phyloP scores from a whole-genome alignment of 164 flowering plant genomes.

The Sedum album region DNA sequence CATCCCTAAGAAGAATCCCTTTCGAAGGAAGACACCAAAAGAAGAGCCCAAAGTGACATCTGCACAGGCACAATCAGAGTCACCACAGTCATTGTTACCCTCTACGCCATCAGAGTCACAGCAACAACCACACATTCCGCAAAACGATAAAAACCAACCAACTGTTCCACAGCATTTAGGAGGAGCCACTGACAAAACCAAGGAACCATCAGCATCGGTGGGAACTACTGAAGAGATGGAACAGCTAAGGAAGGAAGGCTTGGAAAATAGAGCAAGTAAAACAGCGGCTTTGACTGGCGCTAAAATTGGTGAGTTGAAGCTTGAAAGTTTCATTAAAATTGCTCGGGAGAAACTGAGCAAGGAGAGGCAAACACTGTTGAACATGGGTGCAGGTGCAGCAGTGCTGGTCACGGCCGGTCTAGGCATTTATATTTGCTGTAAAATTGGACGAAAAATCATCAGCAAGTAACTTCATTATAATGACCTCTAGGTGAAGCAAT shows the following conservation, averaged over 20 bases:
- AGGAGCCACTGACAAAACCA: neutral
- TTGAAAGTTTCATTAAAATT: neutral
- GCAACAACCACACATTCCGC: neutral
- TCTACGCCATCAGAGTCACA: neutral
- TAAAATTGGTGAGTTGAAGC: neutral
- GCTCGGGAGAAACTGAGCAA: neutral
- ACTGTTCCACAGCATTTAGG: neutral
- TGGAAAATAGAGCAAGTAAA: neutral
- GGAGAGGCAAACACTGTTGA: neutral
- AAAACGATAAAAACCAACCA: neutral
- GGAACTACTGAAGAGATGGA: neutral
- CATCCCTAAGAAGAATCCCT: neutral
- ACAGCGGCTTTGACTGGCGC: neutral
- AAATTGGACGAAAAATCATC: conserved; percentile 1
- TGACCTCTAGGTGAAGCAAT: neutral
- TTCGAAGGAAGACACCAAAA: neutral
- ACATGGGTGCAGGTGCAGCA: conserved; percentile 5
- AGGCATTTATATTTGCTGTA: neutral
- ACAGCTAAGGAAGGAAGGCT: neutral
- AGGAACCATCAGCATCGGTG: neutral
- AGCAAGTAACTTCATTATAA: neutral
- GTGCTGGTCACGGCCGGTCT: conserved; percentile 1
- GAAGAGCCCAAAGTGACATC: neutral
- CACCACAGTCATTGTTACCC: neutral
- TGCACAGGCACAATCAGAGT: neutral